Base-by-base conservation (phyloP, 805 yeast species). In the Wickerhamiella slavikovae region DNA sequence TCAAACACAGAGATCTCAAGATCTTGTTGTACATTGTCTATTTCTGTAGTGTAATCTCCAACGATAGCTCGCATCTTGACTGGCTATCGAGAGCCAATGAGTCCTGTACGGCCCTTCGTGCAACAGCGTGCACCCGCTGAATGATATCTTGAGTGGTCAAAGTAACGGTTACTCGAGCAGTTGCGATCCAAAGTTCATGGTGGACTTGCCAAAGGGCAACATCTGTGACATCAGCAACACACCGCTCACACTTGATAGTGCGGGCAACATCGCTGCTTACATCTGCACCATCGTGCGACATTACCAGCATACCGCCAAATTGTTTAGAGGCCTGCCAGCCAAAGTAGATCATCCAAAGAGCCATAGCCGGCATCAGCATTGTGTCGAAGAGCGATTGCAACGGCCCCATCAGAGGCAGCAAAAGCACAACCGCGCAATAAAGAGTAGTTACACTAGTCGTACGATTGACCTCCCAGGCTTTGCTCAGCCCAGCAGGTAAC, bases 191-290 rank as follows among this genome's bases (percentile, higher is more conserved):
- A 23, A 58, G 44, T 12, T 47, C 55, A 31, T 56, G 52, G 33
- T 57, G 63, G 21, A 57, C 62, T 42, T 56, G 60, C 60, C 61
- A 57, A 29, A 57, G 39, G 14, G 51, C 39, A 17, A 52, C 37
- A 16, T 49, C 48, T 6, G 40, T 35, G 21, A 53, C 53, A 3
- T 40, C 28, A 14, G 35, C 35, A 12, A 57, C 55, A 14, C 36
- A 29, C 3, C 43, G 37, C 27, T 47, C 49, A 14, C 28, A 29
- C 12, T 34, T 20, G 6, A 58, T 35, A 14, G 35, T 36, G 10
- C 30, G 27, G 15, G 36, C 37, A 29, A 55, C 45, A 19, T 35
- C 42, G 4, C 34, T 40, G 27, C 49, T 47, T 15, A 38, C 39
- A 35, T 54, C 54, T 5, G 45, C 45, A 7, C 62, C 58, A 13